phyloP scores from a whole-genome alignment of 306 rosid species.

The Glycine latifolia region DNA sequence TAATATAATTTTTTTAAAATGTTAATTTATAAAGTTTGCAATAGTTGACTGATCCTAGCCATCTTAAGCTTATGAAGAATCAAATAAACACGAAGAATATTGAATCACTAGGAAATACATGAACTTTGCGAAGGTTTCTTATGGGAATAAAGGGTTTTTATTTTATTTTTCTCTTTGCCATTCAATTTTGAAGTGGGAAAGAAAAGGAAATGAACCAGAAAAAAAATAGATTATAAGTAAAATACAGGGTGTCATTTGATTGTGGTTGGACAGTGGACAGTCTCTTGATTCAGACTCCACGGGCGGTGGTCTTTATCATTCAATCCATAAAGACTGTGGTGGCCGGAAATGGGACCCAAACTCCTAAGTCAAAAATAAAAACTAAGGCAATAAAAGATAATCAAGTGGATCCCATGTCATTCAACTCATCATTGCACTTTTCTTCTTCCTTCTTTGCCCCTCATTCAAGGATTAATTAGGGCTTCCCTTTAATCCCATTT shows the following conservation, averaged over 20 bases:
- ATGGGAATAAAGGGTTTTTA: slow-evolving; percentile 5
- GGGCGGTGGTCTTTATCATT: slow-evolving; percentile 82
- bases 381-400: slow-evolving; percentile 54
- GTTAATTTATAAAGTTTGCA: background rate
- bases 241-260: slow-evolving; percentile 50
- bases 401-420: slow-evolving; percentile 75
- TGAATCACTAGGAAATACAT: background rate
- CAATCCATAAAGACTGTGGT: slow-evolving; percentile 73
- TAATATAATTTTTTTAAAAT: background rate
- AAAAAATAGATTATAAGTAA: background rate
- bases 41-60: background rate
- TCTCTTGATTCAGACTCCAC: slow-evolving; percentile 87
- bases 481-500: background rate
- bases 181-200: background rate
- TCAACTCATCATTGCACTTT: slow-evolving; percentile 69
- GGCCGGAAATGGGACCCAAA: slow-evolving; percentile 69
- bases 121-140: slow-evolving; percentile 26
- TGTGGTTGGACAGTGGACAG: slow-evolving; percentile 71
- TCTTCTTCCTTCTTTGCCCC: slow-evolving; percentile 46
- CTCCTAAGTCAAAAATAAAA: slow-evolving; percentile 63
- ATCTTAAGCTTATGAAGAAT: background rate
- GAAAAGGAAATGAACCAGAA: background rate
- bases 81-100: slow-evolving; percentile 1
- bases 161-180: background rate
- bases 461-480: background rate